Conservation (phyloP, 768 basidiomycete species). For the Boletus vermiculosoides region DNA sequence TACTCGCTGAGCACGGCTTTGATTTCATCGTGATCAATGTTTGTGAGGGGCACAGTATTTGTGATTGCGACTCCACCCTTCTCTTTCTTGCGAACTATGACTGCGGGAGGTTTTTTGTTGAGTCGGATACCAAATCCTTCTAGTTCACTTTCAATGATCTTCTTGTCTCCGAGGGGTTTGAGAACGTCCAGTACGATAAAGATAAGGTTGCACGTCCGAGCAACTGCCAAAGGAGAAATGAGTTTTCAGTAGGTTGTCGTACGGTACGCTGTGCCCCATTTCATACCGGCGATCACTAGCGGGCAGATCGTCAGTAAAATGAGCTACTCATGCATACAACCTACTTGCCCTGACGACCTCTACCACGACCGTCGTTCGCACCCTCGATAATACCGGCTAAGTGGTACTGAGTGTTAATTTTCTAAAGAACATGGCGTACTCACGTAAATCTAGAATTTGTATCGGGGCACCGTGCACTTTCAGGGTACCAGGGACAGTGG, state of each 20-base stretch:
- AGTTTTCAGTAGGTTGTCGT: not conserved
- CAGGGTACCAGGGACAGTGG: constrained; percentile 92
- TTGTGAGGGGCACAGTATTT: constrained; percentile 94
- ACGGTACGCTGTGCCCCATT: constrained; percentile 6
- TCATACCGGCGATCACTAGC: constrained; percentile 74
- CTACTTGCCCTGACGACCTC: constrained; percentile 86
- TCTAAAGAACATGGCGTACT: constrained; percentile 28
- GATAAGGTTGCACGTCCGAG: constrained; percentile 96
- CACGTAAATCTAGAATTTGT: constrained; percentile 90
- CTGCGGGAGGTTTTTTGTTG: constrained; percentile 91
- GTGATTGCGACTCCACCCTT: constrained; percentile 92
- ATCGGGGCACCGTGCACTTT: constrained; percentile 96
- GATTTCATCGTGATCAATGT: constrained; percentile 95
- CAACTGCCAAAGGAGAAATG: constrained; percentile 52
- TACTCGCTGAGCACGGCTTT: constrained; percentile 95
- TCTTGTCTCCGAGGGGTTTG: constrained; percentile 96
- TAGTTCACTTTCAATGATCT: constrained; percentile 84
- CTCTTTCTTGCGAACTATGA: constrained; percentile 82
- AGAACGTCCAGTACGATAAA: constrained; percentile 98
- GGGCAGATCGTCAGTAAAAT: constrained; percentile 10
- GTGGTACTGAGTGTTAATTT: constrained; percentile 16
- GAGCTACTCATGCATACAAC: constrained; percentile 15
- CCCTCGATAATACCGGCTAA: constrained; percentile 97
- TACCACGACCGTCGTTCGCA: constrained; percentile 91
- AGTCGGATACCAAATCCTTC: constrained; percentile 98